A percentile compares a stretch with the other conserved stretches of the same genome.
Conservation (phyloP, 2,329 filamentous ascomycete species). For the Fusarium sp. region DNA sequence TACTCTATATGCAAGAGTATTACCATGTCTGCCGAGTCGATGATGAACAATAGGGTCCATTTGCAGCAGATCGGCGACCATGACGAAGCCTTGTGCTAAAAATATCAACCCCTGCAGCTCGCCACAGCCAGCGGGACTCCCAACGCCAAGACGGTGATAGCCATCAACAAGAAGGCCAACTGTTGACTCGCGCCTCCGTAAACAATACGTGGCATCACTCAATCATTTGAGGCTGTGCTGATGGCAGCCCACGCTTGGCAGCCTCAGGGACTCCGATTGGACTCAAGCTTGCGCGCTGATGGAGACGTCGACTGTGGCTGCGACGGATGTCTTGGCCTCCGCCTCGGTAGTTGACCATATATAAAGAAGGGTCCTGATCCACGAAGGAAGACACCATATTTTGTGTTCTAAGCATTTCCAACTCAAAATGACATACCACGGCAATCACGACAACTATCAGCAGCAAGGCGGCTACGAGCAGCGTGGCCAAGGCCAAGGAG, state of each 20-base stretch:
- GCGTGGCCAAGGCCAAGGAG: constrained; percentile 22
- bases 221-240: constrained; percentile 27
- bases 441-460: constrained; percentile 27
- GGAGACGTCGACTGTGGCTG: constrained; percentile 27
- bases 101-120: constrained; percentile 24
- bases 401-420: background rate
- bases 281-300: background rate
- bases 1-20: background rate
- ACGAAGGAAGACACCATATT: background rate
- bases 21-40: no score
- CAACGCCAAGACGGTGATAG: background rate
- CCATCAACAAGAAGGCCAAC: constrained; percentile 7
- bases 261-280: constrained; percentile 20
- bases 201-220: constrained; percentile 36
- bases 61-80: background rate
- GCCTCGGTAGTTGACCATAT: constrained; percentile 16
- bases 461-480: constrained; percentile 18
- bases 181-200: constrained; percentile 18
- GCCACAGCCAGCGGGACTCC: constrained; percentile 5
- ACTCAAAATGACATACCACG: constrained; percentile 29
- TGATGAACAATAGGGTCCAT: background rate
- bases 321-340: constrained; percentile 1
- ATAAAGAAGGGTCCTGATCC: constrained; percentile 5
- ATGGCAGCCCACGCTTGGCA: constrained; percentile 13
- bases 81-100: constrained; percentile 24